Evolutionary conservation across 1,284 basidiomycete genomes (phyloP), one percentile per base, ranked within the genome.

Genomic region (Stereum hirsutum): DNA sequence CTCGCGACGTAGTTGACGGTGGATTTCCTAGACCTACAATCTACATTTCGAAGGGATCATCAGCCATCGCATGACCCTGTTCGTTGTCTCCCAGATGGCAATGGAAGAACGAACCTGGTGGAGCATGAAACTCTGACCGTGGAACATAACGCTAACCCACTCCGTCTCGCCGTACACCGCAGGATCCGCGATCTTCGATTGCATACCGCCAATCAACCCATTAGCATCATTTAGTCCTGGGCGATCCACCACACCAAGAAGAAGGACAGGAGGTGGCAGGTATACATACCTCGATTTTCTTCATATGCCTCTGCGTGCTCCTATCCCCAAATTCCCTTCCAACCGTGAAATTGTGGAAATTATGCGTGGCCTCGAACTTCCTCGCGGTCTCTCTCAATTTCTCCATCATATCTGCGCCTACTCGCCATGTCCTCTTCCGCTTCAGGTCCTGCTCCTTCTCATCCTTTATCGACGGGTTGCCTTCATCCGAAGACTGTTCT

Each of bases 61-160:
- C n/a, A n/a, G 8, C 43, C 21, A 45, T 30, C 41, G 6, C 45
- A 40, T n/a, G 42, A 17, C 20, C 25, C 15, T 32, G 4, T 25
- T 17, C 17, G 17, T 27, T 41, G 15, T 34, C n/a, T n/a, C 17
- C 19, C 11, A 33, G 11, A 32, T 32, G 31, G 38, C 15, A 5
- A 27, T 34, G 19, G 6, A 34, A 44, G 21, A 25, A 42, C 67
- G 42, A 52, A 84, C 84, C 68, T 99, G 95, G 62, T 99, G 95
- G 45, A 99, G 66, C 96, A 99, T 99, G 62, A 99, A 99, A 53
- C 90, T 94, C 62, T 99, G 96, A 0, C 95, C 96, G 56, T 98
- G 92, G 57, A 98, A 85, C 51, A 89, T 73, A 26, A 99, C 83
- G 40, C 85, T 88, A 40, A 99, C 81, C 94, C 95, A 99, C 58